phyloP scores from a whole-genome alignment of 1,284 basidiomycete species.

The Pyrrhoderma noxium region DNA sequence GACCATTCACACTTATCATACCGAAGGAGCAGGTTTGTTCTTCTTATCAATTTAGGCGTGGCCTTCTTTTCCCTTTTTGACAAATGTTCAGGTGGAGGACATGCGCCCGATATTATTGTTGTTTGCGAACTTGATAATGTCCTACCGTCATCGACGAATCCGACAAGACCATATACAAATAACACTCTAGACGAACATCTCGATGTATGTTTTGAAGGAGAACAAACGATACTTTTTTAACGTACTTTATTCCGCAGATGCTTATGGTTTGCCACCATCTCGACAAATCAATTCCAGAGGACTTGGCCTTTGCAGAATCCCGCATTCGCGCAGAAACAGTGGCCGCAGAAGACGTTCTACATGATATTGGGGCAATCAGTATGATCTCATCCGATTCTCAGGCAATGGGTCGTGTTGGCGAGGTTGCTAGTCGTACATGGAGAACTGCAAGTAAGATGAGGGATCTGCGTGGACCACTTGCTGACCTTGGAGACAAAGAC shows the following conservation, averaged over 20 bases:
- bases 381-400: slow-evolving; percentile 97
- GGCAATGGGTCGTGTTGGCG: slow-evolving; percentile 97
- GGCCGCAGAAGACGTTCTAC: slow-evolving; percentile 95
- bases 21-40: slow-evolving; percentile 79
- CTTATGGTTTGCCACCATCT: slow-evolving; percentile 95
- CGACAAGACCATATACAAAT: slow-evolving; percentile 84
- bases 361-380: slow-evolving; percentile 90
- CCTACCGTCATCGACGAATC: slow-evolving; percentile 96
- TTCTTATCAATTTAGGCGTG: slow-evolving; percentile 4
- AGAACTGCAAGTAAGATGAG: slow-evolving; percentile 95
- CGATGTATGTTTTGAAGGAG: slow-evolving; percentile 55
- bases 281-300: slow-evolving; percentile 84
- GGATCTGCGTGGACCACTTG: slow-evolving; percentile 66
- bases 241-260: slow-evolving; percentile 54
- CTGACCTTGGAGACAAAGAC: slow-evolving; percentile 52
- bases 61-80: background rate
- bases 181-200: slow-evolving; percentile 98
- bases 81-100: slow-evolving; percentile 67
- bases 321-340: slow-evolving; percentile 96
- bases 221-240: background rate
- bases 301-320: slow-evolving; percentile 95
- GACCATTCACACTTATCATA: slow-evolving; percentile 98
- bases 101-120: slow-evolving; percentile 97
- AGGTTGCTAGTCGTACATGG: slow-evolving; percentile 93
- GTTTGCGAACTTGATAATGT: slow-evolving; percentile 90